Evolutionary conservation across 306 rosid genomes (phyloP).

Genomic region (Vigna radiata): DNA sequence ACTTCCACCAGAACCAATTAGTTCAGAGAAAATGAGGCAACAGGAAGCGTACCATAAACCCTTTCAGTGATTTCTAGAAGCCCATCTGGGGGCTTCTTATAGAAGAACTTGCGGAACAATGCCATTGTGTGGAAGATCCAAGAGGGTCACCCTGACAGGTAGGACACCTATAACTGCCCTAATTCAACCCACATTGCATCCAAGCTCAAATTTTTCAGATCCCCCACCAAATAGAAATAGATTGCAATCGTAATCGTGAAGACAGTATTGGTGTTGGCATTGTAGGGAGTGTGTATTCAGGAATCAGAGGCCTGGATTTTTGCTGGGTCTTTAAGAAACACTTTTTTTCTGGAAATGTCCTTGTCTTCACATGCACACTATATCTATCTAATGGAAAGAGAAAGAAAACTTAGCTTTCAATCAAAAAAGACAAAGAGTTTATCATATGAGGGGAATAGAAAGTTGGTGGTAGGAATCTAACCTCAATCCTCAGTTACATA

Average conservation of each 20-base stretch:
- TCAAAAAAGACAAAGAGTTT: slow-evolving; percentile 57
- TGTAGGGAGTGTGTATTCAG: slow-evolving; percentile 61
- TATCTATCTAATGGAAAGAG: slow-evolving; percentile 43
- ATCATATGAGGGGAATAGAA: slow-evolving; percentile 30
- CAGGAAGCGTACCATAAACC: slow-evolving; percentile 81
- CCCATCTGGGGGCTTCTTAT: slow-evolving; percentile 97
- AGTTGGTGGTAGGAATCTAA: slow-evolving; percentile 40
- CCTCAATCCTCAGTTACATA: slow-evolving; percentile 35
- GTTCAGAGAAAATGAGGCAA: slow-evolving; percentile 36
- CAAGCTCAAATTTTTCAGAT: slow-evolving; percentile 46
- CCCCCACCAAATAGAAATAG: slow-evolving; percentile 46
- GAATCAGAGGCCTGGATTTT: slow-evolving; percentile 68
- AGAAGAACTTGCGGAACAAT: slow-evolving; percentile 88
- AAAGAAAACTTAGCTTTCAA: slow-evolving; percentile 82
- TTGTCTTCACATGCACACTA: slow-evolving; percentile 65
- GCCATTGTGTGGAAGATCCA: slow-evolving; percentile 79
- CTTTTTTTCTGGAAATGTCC: slow-evolving; percentile 50
- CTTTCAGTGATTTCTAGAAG: slow-evolving; percentile 91
- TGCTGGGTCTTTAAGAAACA: slow-evolving; percentile 77
- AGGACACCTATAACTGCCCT: slow-evolving; percentile 46
- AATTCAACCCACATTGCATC: slow-evolving; percentile 56
- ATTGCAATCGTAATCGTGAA: slow-evolving; percentile 49
- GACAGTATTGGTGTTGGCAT: slow-evolving; percentile 39
- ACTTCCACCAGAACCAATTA: slow-evolving; percentile 29
- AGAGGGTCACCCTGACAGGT: slow-evolving; percentile 35